Evolutionary conservation across 345 rosid species (phyloP), one percentile per base, ranked within the genome.

Genomic region (Alliaria petiolata): DNA sequence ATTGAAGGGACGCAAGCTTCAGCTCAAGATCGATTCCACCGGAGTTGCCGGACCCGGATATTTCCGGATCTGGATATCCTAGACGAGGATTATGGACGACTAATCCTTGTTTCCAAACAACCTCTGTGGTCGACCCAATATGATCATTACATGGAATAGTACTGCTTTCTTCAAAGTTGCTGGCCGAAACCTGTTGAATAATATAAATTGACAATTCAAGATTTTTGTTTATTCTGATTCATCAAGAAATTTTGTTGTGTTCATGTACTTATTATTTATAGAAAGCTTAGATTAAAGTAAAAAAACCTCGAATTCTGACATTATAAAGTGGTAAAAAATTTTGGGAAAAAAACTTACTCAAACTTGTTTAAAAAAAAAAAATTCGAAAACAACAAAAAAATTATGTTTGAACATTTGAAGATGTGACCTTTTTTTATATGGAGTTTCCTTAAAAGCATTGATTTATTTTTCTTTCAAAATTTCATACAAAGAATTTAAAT

Each of bases 21-120:
- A 75, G 59, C 25, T 75, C 79, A 68, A 75, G 79, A 68, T 75
- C 79, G 43, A 62, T 65, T 53, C 65, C 79, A 52, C 65, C 57
- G 14, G 55, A 44, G 26, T 53, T 61, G 62, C 38, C 59, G 59
- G 74, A 36, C 70, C 33, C 69, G 44, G 65, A 33, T 45, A 50
- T 22, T 13, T 35, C 50, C 7, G 70, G 70, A 28, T 54, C 51
- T 14, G 34, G n/a, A 61, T 61, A 52, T 44, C 36, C 20, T 26
- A 35, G 51, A 34, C 17, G 28, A 28, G 69, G 51, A 35, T 19
- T 43, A 58, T 58, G 35, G 22, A n/a, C n/a, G 28, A 28, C 8
- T 53, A 69, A 61, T 43, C 35, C 69, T 34, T 52, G 74, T 61
- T 68, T 19, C 74, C 79, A 61, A 68, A 61, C 78, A 59, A 50